phyloP scores from a whole-genome alignment of 2,329 filamentous ascomycete species.

The Chalaropsis thielavioides region DNA sequence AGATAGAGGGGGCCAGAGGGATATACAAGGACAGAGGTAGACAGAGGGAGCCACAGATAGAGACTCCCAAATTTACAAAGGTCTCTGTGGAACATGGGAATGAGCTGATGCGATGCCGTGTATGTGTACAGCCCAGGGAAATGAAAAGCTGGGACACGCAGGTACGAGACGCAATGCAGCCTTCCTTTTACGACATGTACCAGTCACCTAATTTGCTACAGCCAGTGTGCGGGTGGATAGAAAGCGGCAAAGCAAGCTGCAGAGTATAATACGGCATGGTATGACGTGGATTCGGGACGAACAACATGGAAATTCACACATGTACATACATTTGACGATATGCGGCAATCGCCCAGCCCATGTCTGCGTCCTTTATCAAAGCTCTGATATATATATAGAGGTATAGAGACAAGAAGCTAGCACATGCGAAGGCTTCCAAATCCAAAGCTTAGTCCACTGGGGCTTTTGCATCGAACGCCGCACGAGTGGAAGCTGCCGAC shows the following conservation, averaged over 20 bases:
- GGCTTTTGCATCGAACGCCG: background rate
- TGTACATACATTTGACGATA: too few species aligned
- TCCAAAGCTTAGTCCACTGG: background rate
- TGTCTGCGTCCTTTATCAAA: background rate
- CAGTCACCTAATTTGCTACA: background rate
- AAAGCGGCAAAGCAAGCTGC: background rate
- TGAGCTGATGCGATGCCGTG: background rate
- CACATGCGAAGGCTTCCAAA: background rate
- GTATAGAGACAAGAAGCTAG: background rate
- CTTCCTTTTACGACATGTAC: background rate
- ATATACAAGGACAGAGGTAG: background rate
- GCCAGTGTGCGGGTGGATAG: background rate
- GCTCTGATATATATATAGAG: background rate
- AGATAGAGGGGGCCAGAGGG: background rate
- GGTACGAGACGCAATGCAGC: background rate
- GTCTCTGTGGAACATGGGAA: background rate
- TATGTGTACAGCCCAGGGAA: conserved; percentile 24
- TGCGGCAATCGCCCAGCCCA: too few species aligned
- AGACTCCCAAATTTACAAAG: background rate
- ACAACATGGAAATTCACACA: too few species aligned
- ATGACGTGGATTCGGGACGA: background rate
- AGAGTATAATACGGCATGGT: background rate
- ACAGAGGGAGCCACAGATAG: background rate
- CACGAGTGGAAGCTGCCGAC: background rate
- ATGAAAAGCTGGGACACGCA: background rate